Conservation (phyloP, 179 eudicot species). For the Spinacia oleracea region DNA sequence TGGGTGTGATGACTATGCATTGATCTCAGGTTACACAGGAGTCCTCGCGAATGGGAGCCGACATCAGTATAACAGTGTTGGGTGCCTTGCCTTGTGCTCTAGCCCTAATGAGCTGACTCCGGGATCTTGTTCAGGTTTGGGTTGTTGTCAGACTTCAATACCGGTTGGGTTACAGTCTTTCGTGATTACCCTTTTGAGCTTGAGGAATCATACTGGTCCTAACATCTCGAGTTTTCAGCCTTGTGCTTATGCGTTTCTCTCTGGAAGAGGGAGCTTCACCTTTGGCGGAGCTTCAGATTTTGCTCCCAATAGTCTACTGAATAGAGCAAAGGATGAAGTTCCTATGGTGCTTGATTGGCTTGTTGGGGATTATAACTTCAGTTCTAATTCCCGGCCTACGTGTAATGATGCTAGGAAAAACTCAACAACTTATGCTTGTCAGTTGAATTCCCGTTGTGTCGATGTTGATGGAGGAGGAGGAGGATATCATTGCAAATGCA, state of each 20-base stretch:
- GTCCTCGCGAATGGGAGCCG: not conserved
- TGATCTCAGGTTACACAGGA: slow-evolving; percentile 11
- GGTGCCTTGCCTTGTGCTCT: slow-evolving; percentile 49
- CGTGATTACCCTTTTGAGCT: slow-evolving; percentile 1
- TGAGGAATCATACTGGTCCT: slow-evolving; percentile 37
- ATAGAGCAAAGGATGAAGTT: slow-evolving; percentile 20
- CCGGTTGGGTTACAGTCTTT: slow-evolving; percentile 44
- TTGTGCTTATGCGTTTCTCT: slow-evolving; percentile 43
- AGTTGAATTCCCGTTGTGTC: slow-evolving; percentile 29
- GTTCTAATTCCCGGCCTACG: slow-evolving; percentile 13
- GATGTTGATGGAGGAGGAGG: slow-evolving; percentile 24
- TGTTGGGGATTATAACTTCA: slow-evolving; percentile 23
- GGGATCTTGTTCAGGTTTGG: slow-evolving; percentile 57
- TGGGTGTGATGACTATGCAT: slow-evolving; percentile 58
- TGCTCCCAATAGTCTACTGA: slow-evolving; percentile 10
- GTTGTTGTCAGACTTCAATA: slow-evolving; percentile 56
- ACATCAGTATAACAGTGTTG: slow-evolving; percentile 25
- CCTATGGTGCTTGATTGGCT: slow-evolving; percentile 57
- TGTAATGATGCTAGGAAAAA: slow-evolving; percentile 39
- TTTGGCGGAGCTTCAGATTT: slow-evolving; percentile 34
- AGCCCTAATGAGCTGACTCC: slow-evolving; percentile 30
- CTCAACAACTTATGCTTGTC: slow-evolving; percentile 33
- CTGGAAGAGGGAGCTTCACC: slow-evolving; percentile 27
- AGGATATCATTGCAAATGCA: slow-evolving; percentile 52
- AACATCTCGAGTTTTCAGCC: slow-evolving; percentile 35